Conservation (phyloP, 768 basidiomycete species). For the Serendipita indica region DNA sequence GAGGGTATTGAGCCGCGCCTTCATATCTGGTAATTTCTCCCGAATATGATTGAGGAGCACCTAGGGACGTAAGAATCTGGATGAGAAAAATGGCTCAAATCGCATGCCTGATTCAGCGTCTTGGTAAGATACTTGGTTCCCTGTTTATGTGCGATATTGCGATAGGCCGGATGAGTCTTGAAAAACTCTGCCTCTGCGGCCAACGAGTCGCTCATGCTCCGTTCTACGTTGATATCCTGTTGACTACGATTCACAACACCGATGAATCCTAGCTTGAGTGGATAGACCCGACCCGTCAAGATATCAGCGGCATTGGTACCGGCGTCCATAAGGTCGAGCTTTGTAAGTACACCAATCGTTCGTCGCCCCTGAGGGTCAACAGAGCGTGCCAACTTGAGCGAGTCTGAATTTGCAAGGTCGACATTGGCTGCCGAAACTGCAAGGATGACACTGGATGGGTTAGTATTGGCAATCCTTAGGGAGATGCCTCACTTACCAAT, state of each 20-base stretch:
- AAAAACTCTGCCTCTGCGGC: constrained; percentile 87
- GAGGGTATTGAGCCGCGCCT: constrained; percentile 88
- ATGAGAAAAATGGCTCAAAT: not conserved
- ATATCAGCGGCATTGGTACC: constrained; percentile 96
- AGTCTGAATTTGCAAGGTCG: constrained; percentile 96
- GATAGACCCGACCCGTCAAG: constrained; percentile 91
- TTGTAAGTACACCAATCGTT: constrained; percentile 92
- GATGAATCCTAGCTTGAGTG: constrained; percentile 94
- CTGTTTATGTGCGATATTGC: constrained; percentile 92
- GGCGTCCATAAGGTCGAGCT: constrained; percentile 97
- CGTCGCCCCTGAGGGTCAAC: constrained; percentile 94
- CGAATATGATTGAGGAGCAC: constrained; percentile 95
- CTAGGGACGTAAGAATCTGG: constrained; percentile 25
- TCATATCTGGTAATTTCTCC: constrained; percentile 99
- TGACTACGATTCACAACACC: constrained; percentile 97
- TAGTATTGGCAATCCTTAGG: not conserved
- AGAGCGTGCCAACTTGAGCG: constrained; percentile 86
- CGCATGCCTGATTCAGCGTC: constrained; percentile 74
- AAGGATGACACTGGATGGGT: constrained; percentile 62
- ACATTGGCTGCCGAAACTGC: constrained; percentile 97
- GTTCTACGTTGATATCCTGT: constrained; percentile 84
- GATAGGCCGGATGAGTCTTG: constrained; percentile 72
- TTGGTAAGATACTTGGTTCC: constrained; percentile 93
- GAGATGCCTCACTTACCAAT: constrained; percentile 43
- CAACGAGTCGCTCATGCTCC: constrained; percentile 71